phyloP scores from a whole-genome alignment of 345 rosid genomes.

The Euphorbia pulcherrima region DNA sequence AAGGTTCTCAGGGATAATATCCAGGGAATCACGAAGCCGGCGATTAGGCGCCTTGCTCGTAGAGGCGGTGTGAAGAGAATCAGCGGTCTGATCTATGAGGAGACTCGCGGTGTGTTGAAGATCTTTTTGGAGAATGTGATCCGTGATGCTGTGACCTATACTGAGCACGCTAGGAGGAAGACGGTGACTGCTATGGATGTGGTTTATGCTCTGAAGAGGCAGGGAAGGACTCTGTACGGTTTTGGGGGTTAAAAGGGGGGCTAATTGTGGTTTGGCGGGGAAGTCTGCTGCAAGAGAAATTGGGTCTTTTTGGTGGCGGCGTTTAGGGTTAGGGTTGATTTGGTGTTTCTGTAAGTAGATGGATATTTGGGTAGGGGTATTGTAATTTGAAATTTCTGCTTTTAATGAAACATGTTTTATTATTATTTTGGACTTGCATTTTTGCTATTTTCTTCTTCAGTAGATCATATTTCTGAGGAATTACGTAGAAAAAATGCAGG shows the following conservation, averaged over 20 bases:
- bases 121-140: constrained; percentile 41
- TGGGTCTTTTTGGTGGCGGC: not conserved
- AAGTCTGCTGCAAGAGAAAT: constrained; percentile 38
- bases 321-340: not conserved
- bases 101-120: constrained; percentile 39
- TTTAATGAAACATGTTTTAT: too few species aligned
- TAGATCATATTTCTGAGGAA: too few species aligned
- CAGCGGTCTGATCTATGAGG: constrained; percentile 42
- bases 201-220: constrained; percentile 42
- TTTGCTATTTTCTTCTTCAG: too few species aligned
- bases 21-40: constrained; percentile 43
- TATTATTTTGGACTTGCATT: too few species aligned
- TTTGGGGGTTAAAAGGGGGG: not conserved
- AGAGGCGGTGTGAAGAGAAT: constrained; percentile 42
- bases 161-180: constrained; percentile 44
- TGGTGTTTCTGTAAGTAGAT: not conserved
- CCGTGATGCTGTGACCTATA: constrained; percentile 40
- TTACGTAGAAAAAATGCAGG: too few species aligned
- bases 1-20: constrained; percentile 39
- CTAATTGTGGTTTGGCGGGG: not conserved
- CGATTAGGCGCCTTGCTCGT: constrained; percentile 37
- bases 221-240: constrained; percentile 36
- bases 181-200: constrained; percentile 47
- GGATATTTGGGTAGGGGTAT: not conserved
- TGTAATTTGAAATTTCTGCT: too few species aligned